phyloP scores from a whole-genome alignment of 2,329 filamentous ascomycete species.

The Pseudofabraea citricarpa region DNA sequence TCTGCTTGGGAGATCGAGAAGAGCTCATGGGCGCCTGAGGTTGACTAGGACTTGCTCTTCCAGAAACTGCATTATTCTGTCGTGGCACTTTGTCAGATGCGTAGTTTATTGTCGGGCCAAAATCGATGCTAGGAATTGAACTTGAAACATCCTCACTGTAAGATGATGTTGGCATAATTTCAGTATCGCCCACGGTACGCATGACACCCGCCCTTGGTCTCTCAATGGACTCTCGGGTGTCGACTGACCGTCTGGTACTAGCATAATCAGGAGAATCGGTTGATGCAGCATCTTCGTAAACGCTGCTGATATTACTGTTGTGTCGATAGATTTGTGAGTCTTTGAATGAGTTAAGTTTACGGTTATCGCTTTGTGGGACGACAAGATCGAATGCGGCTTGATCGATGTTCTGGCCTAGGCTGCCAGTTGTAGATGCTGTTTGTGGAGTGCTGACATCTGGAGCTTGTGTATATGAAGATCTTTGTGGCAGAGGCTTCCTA shows the following conservation, averaged over 20 bases:
- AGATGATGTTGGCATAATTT: conserved; percentile 8
- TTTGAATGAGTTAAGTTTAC: conserved; percentile 6
- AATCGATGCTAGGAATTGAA: conserved; percentile 69
- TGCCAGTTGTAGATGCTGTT: conserved; percentile 34
- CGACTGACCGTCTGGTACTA: conserved; percentile 42
- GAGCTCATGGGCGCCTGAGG: not conserved
- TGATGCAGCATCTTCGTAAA: conserved; percentile 59
- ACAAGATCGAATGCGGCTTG: conserved; percentile 41
- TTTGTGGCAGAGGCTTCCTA: conserved; percentile 48
- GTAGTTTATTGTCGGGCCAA: conserved; percentile 78
- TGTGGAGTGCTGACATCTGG: conserved; percentile 34
- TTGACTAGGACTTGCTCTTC: not conserved
- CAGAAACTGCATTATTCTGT: conserved; percentile 7
- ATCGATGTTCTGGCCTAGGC: conserved; percentile 37
- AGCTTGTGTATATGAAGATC: conserved; percentile 31
- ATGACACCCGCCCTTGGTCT: conserved; percentile 73
- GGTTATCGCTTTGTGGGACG: conserved; percentile 14
- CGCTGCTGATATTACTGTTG: conserved; percentile 33
- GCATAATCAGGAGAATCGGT: conserved; percentile 72
- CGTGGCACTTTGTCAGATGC: conserved; percentile 13
- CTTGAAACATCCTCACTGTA: conserved; percentile 6
- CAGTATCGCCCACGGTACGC: conserved; percentile 61
- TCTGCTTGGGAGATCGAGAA: conserved; percentile 35
- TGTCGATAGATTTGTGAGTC: conserved; percentile 28
- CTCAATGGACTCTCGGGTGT: conserved; percentile 47